Evolutionary conservation across 1,284 basidiomycete genomes (phyloP).

Genomic region (Moesziomyces sp.): DNA sequence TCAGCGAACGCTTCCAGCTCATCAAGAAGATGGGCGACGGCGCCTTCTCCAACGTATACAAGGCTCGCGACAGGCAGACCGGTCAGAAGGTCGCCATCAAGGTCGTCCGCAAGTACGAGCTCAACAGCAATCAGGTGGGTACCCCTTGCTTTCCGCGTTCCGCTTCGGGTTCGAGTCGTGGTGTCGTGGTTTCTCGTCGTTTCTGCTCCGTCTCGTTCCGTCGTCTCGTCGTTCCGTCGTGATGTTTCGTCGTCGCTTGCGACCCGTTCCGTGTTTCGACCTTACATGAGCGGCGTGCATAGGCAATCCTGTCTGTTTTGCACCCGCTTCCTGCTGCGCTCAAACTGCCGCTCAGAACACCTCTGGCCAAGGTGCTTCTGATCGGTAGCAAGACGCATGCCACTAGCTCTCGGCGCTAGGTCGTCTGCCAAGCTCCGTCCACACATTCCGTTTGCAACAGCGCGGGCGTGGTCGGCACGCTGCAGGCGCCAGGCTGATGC

Average conservation of each 20-base stretch:
- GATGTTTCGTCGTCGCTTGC: slow-evolving; percentile 1
- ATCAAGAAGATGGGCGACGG: slow-evolving; percentile 71
- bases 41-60: slow-evolving; percentile 98
- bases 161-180: not conserved
- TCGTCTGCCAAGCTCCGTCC: not conserved
- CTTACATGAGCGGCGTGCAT: not conserved
- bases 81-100: slow-evolving; percentile 93
- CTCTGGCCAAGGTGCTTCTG: slow-evolving; percentile 57
- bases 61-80: slow-evolving; percentile 81
- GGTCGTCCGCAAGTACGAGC: slow-evolving; percentile 95
- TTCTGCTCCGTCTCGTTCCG: slow-evolving; percentile 35
- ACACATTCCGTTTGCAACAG: not conserved
- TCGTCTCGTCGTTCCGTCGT: slow-evolving; percentile 38
- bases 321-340: slow-evolving; percentile 15
- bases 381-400: slow-evolving; percentile 65
- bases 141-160: slow-evolving; percentile 2
- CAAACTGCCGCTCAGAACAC: slow-evolving; percentile 20
- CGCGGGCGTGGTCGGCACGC: not conserved
- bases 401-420: slow-evolving; percentile 1
- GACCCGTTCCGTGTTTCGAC: not conserved
- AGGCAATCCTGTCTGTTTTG: not conserved
- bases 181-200: not conserved
- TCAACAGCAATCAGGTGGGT: slow-evolving; percentile 89
- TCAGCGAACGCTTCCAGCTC: slow-evolving; percentile 60
- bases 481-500: slow-evolving; percentile 10